Conservation (phyloP, 768 basidiomycete genomes). For the Collybia sp. region DNA sequence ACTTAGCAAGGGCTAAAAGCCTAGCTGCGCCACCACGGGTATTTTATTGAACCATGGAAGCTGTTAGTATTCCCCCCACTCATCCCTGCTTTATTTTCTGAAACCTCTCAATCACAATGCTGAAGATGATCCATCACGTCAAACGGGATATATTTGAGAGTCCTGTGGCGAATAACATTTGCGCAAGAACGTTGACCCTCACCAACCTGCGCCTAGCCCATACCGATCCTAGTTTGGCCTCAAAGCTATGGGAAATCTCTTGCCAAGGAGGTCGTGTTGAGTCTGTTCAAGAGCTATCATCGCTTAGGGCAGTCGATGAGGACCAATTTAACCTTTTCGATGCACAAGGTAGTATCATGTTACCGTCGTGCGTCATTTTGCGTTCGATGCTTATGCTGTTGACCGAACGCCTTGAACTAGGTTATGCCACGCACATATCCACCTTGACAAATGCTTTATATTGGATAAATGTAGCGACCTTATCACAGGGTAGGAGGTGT, state of each 20-base stretch:
- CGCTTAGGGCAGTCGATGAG: conserved; percentile 3
- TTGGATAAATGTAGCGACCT: conserved; percentile 50
- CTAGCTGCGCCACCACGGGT: too few relatives aligned
- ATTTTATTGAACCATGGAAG: too few relatives aligned
- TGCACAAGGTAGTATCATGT: conserved; percentile 25
- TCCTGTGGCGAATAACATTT: too few relatives aligned
- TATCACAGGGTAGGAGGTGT: conserved; percentile 39
- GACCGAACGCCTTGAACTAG: conserved; percentile 14
- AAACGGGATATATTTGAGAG: too few relatives aligned
- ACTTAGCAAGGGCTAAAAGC: too few relatives aligned
- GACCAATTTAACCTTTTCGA: conserved; percentile 10
- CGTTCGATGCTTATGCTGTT: conserved; percentile 6
- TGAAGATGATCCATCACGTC: too few relatives aligned
- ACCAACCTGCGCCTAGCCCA: conserved; percentile 25
- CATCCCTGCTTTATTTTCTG: too few relatives aligned
- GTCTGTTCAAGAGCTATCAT: conserved; percentile 11
- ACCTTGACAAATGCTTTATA: conserved; percentile 68
- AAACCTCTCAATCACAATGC: too few relatives aligned
- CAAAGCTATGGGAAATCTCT: conserved; percentile 24
- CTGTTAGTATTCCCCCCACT: too few relatives aligned
- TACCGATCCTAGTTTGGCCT: conserved; percentile 16
- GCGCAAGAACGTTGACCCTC: conserved; percentile 4
- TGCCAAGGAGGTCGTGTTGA: conserved; percentile 23
- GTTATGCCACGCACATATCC: conserved; percentile 61
- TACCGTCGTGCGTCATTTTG: conserved; percentile 26